phyloP scores from a whole-genome alignment of 129 eudicot species.

The Centrapalus pauciflorus region DNA sequence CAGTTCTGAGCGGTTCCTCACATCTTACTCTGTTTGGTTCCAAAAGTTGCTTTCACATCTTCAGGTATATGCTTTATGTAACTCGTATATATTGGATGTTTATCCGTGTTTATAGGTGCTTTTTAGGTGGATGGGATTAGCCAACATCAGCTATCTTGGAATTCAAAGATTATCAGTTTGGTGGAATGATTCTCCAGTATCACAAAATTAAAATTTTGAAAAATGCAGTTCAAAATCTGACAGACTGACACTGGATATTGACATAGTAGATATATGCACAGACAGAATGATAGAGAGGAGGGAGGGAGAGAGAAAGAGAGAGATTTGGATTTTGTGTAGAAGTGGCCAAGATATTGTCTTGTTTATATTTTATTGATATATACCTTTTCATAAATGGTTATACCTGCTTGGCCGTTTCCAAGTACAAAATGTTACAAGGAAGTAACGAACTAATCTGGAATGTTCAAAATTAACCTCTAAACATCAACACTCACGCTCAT shows the following conservation, averaged over 20 bases:
- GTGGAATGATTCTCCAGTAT: neutral
- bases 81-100: neutral
- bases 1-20: conserved; percentile 65
- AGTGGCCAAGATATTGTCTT: neutral
- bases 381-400: neutral
- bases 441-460: too few relatives aligned
- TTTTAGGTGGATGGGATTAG: conserved; percentile 1
- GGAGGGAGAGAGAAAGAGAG: neutral
- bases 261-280: neutral
- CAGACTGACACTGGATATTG: conserved; percentile 5
- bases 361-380: too few relatives aligned
- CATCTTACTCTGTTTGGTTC: conserved; percentile 78
- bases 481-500: neutral
- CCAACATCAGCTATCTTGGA: neutral
- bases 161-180: neutral
- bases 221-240: neutral
- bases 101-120: neutral
- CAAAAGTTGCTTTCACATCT: conserved; percentile 54
- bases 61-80: conserved; percentile 48
- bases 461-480: neutral
- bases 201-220: neutral
- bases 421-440: neutral
- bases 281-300: neutral
- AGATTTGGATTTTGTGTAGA: neutral
- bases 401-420: neutral